Evolutionary conservation across 2,329 filamentous ascomycete species (phyloP).

Genomic region (Ceratocystis ficicola): DNA sequence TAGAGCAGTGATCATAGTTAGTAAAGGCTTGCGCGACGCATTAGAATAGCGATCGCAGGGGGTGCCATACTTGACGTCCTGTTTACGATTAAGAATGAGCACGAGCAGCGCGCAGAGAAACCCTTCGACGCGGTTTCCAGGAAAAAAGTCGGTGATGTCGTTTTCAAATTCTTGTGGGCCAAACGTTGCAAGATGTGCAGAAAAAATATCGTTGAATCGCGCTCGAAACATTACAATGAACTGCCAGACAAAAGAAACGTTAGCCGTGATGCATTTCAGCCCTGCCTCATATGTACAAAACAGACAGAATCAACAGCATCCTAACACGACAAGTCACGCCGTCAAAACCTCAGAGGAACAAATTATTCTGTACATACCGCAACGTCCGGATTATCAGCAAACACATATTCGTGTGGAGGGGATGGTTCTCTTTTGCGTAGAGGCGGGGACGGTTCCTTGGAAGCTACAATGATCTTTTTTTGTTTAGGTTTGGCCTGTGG

Average conservation of each 20-base stretch:
- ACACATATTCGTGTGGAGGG: conserved; percentile 76
- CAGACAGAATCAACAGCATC: conserved; percentile 26
- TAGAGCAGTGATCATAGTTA: conserved; percentile 31
- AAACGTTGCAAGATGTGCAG: conserved; percentile 75
- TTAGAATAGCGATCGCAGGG: neutral
- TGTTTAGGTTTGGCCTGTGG: conserved; percentile 23
- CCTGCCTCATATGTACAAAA: conserved; percentile 11
- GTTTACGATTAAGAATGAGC: conserved; percentile 88
- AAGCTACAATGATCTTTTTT: conserved; percentile 23
- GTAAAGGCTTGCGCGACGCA: neutral
- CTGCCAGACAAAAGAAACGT: conserved; percentile 37
- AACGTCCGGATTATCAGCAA: conserved; percentile 85
- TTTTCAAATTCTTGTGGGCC: conserved; percentile 91
- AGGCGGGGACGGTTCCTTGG: conserved; percentile 48
- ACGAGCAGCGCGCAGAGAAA: conserved; percentile 82
- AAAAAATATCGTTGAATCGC: conserved; percentile 81
- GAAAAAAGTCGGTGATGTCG: conserved; percentile 64
- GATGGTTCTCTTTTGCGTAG: conserved; percentile 72
- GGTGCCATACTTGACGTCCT: conserved; percentile 80
- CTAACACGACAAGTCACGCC: conserved; percentile 41
- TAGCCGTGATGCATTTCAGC: conserved; percentile 25
- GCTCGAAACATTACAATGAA: conserved; percentile 98
- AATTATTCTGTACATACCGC: conserved; percentile 54
- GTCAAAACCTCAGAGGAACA: conserved; percentile 15
- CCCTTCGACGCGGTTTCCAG: conserved; percentile 74